A percentile compares a stretch with the other conserved stretches of the same genome.
Conservation (phyloP, 2,329 filamentous ascomycete genomes). For the Fusarium citri region DNA sequence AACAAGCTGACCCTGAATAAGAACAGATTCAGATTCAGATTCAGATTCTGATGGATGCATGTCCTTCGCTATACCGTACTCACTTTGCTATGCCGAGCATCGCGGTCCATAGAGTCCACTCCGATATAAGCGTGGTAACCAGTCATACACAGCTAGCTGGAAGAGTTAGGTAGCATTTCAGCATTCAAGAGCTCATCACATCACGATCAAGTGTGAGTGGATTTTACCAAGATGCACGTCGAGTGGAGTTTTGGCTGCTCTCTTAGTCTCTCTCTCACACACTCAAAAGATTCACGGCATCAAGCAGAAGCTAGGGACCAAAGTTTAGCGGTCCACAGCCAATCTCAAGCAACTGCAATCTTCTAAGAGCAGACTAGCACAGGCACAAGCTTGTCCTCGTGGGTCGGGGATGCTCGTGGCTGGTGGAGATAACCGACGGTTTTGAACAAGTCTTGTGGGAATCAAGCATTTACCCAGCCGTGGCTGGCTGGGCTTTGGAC, state of each 20-base stretch:
- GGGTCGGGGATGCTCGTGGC: slow-evolving; percentile 34
- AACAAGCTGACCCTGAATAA: neutral
- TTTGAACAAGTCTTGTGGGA: slow-evolving; percentile 21
- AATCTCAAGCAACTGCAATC: slow-evolving; percentile 33
- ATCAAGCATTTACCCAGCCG: slow-evolving; percentile 28
- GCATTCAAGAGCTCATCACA: slow-evolving; percentile 29
- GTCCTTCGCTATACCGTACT: neutral
- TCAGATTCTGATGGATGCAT: neutral
- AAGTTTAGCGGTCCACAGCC: slow-evolving; percentile 30
- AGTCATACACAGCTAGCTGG: slow-evolving; percentile 2
- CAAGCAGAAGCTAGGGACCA: slow-evolving; percentile 39
- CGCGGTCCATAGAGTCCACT: neutral
- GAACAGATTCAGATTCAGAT: neutral
- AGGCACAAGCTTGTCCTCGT: slow-evolving; percentile 29
- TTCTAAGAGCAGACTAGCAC: slow-evolving; percentile 24
- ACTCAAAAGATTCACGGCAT: slow-evolving; percentile 27
- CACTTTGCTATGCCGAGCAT: neutral
- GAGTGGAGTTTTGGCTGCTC: slow-evolving; percentile 29
- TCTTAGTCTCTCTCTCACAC: slow-evolving; percentile 24
- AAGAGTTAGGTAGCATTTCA: neutral
- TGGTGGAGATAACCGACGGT: slow-evolving; percentile 36
- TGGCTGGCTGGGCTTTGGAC: slow-evolving; percentile 17
- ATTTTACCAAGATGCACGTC: slow-evolving; percentile 12
- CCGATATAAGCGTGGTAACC: neutral
- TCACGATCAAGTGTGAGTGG: slow-evolving; percentile 43